These are phyloP conservation scores for Thielaviopsis ethacetica DNA, from an alignment of 2,329 filamentous ascomycete species.

Conservation along the genomic window DNA sequence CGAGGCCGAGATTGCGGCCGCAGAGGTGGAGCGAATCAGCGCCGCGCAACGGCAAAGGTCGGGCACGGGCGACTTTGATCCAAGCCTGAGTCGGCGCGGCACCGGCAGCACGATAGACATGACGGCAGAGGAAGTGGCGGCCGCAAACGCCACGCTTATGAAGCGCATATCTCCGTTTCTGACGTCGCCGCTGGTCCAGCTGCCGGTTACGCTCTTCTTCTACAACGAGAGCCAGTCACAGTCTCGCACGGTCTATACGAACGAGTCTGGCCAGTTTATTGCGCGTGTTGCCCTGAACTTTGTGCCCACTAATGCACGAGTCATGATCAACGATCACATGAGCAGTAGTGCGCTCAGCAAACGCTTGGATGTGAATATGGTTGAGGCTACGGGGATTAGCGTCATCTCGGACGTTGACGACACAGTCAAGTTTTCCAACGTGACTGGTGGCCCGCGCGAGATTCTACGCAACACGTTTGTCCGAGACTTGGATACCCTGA, in stretches of 20 bases:
- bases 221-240: conserved; percentile 74
- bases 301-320: conserved; percentile 72
- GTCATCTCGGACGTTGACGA: conserved; percentile 97
- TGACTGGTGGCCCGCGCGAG: conserved; percentile 70
- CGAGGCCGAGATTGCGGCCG: conserved; percentile 22
- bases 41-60: neutral
- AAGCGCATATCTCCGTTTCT: conserved; percentile 78
- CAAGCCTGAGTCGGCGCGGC: neutral
- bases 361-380: conserved; percentile 54
- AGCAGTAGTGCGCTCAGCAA: conserved; percentile 42
- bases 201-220: conserved; percentile 83
- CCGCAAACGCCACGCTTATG: conserved; percentile 79
- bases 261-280: conserved; percentile 78
- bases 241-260: conserved; percentile 69
- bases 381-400: conserved; percentile 66
- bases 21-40: conserved; percentile 46
- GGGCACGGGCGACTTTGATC: neutral
- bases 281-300: conserved; percentile 73
- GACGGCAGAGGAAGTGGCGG: conserved; percentile 55
- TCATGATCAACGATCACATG: conserved; percentile 71
- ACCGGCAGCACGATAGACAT: conserved; percentile 2
- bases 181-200: conserved; percentile 60
- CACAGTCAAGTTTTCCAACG: conserved; percentile 90
- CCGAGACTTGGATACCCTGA: conserved; percentile 64
- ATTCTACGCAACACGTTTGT: conserved; percentile 96